phyloP scores from a whole-genome alignment of 2,329 filamentous ascomycete genomes.

The Penicillium corylophilum region DNA sequence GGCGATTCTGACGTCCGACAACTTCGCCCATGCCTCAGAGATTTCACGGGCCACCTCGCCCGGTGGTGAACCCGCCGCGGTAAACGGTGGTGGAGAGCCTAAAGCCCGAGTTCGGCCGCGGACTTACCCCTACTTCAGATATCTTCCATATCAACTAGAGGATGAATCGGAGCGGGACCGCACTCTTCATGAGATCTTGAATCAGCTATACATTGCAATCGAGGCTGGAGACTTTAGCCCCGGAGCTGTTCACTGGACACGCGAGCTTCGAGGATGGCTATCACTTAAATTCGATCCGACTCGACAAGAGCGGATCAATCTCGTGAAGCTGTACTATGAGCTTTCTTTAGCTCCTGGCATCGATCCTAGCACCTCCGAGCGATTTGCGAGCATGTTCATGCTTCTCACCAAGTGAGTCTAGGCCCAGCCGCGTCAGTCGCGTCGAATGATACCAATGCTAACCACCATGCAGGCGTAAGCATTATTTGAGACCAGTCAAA shows the following conservation, averaged over 20 bases:
- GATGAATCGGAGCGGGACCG: conserved; percentile 72
- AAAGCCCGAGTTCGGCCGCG: conserved; percentile 73
- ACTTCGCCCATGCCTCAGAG: conserved; percentile 56
- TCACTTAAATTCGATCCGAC: conserved; percentile 97
- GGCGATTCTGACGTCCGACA: conserved; percentile 38
- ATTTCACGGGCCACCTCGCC: conserved; percentile 86
- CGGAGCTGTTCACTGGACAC: conserved; percentile 93
- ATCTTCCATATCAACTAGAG: conserved; percentile 87
- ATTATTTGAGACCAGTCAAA: conserved; percentile 86
- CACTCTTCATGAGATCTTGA: conserved; percentile 82
- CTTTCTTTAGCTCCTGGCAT: conserved; percentile 86
- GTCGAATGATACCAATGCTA: conserved; percentile 12
- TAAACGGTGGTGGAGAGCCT: conserved; percentile 55
- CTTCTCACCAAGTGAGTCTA: conserved; percentile 78
- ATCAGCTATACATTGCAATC: conserved; percentile 88
- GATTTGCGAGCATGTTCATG: conserved; percentile 96
- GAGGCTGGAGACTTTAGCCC: conserved; percentile 92
- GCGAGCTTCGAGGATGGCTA: conserved; percentile 92
- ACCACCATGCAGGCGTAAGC: conserved; percentile 68
- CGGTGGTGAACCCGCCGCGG: conserved; percentile 53
- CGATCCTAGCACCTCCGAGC: conserved; percentile 76
- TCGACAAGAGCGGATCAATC: conserved; percentile 73
- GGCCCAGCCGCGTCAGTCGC: background rate
- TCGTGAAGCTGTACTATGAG: conserved; percentile 92
- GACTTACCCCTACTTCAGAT: conserved; percentile 88